Evolutionary conservation across 176 grass and related monocot genomes (phyloP).

Genomic region (Triticum urartu): DNA sequence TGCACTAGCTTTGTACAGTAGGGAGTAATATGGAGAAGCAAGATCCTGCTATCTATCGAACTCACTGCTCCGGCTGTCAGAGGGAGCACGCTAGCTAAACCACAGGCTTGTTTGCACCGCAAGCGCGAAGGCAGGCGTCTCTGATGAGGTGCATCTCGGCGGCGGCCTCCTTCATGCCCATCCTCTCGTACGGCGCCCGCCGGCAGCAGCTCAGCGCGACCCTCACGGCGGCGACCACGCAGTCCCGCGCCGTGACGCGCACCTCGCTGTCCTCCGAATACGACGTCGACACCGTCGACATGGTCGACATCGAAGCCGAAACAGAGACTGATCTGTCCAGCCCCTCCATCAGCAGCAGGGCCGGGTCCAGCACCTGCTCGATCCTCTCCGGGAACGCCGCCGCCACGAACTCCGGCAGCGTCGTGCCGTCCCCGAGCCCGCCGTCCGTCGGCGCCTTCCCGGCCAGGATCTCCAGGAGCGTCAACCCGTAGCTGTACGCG

Average conservation of each 20-base stretch:
- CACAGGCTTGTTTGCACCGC: not conserved
- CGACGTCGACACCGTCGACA: not conserved
- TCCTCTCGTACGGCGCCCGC: slow-evolving; percentile 17
- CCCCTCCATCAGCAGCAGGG: not conserved
- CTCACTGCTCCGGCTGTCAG: no score
- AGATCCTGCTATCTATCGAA: no score
- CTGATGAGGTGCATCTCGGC: not conserved
- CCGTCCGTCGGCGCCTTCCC: slow-evolving; percentile 27
- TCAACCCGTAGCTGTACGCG: slow-evolving; percentile 50
- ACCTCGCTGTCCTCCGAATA: not conserved
- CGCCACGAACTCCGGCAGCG: slow-evolving; percentile 14
- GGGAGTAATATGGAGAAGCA: no score
- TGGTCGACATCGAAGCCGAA: not conserved
- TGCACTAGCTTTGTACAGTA: no score
- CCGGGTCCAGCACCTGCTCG: slow-evolving; percentile 23
- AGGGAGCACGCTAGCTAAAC: no score
- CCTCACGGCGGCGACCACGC: slow-evolving; percentile 20
- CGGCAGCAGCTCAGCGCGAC: slow-evolving; percentile 17
- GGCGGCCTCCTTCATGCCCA: slow-evolving; percentile 18
- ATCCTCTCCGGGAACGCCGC: slow-evolving; percentile 22
- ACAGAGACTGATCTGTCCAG: not conserved
- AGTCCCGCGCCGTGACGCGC: slow-evolving; percentile 4
- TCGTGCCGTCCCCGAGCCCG: slow-evolving; percentile 10
- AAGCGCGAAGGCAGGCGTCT: slow-evolving; percentile 22
- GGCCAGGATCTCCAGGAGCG: slow-evolving; percentile 32